A percentile compares a stretch with the other conserved stretches of the same genome.
phyloP scores from a whole-genome alignment of 2,329 filamentous ascomycete genomes.

The Ambrosiella xylebori region DNA sequence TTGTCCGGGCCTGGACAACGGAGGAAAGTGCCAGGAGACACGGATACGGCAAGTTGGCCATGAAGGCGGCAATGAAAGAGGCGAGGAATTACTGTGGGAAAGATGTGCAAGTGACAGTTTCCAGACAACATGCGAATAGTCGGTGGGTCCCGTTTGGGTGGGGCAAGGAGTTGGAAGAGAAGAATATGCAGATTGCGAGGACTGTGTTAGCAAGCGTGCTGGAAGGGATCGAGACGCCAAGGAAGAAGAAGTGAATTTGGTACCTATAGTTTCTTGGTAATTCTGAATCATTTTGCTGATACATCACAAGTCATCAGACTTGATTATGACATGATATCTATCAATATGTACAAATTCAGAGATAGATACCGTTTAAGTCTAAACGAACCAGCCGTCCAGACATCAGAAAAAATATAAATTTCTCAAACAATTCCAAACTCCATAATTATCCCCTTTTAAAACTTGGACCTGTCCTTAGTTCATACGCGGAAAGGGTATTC shows the following conservation, averaged over 20 bases:
- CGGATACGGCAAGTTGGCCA: conserved; percentile 54
- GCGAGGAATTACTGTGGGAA: conserved; percentile 52
- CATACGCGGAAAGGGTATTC: neutral
- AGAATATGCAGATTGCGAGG: conserved; percentile 39
- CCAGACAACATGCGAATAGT: conserved; percentile 61
- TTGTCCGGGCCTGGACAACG: conserved; percentile 74
- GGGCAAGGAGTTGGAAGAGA: conserved; percentile 45
- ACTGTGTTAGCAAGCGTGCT: conserved; percentile 34
- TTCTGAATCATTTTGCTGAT: neutral
- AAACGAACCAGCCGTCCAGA: too few relatives aligned
- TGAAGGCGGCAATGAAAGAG: conserved; percentile 54
- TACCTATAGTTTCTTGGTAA: neutral
- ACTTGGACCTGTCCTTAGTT: neutral
- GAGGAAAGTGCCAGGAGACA: conserved; percentile 48
- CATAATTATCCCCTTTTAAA: neutral
- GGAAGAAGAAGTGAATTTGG: conserved; percentile 28
- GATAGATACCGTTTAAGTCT: neutral
- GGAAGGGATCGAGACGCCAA: conserved; percentile 29
- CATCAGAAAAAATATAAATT: too few relatives aligned
- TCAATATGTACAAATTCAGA: neutral
- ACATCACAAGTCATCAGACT: neutral
- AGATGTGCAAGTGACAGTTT: conserved; percentile 53
- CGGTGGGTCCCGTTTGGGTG: conserved; percentile 41
- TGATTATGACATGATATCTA: neutral
- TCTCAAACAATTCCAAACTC: neutral